Conservation (phyloP, 2,329 filamentous ascomycete genomes). For the Aspergillus fructus region DNA sequence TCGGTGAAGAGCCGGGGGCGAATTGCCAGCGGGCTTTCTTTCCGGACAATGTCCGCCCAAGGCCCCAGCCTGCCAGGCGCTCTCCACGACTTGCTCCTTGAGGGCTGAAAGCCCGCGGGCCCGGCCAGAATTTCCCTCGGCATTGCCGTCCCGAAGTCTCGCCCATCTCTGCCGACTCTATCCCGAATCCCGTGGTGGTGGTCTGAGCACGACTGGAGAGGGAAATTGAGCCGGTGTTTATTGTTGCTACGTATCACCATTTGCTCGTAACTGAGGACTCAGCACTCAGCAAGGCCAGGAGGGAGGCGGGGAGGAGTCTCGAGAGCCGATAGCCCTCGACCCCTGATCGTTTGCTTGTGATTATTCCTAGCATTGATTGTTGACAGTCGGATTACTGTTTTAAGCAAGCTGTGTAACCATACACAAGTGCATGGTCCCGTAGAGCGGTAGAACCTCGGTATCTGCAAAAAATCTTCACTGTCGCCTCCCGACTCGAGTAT, state of each 20-base stretch:
- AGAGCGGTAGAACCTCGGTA: slow-evolving; percentile 6
- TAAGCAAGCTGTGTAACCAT: slow-evolving; percentile 20
- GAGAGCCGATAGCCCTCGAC: not conserved
- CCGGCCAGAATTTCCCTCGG: slow-evolving; percentile 22
- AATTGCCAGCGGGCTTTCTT: not conserved
- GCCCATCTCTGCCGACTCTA: slow-evolving; percentile 18
- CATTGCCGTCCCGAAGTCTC: slow-evolving; percentile 21
- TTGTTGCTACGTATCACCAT: not conserved
- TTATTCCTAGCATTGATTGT: not conserved
- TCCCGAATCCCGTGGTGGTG: slow-evolving; percentile 28
- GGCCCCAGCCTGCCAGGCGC: not conserved
- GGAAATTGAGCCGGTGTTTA: slow-evolving; percentile 8
- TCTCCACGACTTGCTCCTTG: slow-evolving; percentile 2
- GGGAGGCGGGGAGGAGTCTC: not conserved
- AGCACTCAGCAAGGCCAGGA: no score
- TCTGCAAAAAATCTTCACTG: not conserved
- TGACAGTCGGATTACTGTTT: slow-evolving; percentile 8
- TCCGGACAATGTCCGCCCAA: slow-evolving; percentile 3
- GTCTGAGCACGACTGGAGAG: slow-evolving; percentile 18
- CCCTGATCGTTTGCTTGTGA: slow-evolving; percentile 3
- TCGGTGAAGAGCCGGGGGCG: slow-evolving; percentile 20
- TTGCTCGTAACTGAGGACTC: no score
- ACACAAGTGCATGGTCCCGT: not conserved
- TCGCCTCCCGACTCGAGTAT: not conserved
- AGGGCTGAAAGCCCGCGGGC: slow-evolving; percentile 4